Conservation (phyloP, 1,139 yeast genomes). For the Sugiyamaella paludigena region DNA sequence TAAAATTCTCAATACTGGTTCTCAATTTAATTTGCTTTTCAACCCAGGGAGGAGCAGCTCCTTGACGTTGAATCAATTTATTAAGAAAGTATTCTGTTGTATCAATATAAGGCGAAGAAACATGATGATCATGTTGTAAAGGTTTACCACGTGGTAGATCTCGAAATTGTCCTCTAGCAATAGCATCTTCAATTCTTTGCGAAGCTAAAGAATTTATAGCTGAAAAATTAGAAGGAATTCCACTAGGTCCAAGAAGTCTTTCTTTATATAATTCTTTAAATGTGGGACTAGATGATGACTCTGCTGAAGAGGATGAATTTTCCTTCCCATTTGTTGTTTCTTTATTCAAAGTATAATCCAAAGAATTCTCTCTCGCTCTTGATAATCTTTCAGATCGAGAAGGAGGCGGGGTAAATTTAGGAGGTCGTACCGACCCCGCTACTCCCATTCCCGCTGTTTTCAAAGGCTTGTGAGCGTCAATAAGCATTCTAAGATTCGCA, state of each 20-base stretch:
- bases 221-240: conserved; percentile 51
- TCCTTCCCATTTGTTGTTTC: conserved; percentile 21
- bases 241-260: conserved; percentile 57
- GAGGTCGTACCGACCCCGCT: conserved; percentile 18
- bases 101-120: conserved; percentile 49
- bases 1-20: conserved; percentile 45
- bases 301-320: conserved; percentile 23
- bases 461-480: conserved; percentile 56
- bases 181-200: conserved; percentile 68
- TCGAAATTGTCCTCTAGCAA: conserved; percentile 67
- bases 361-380: conserved; percentile 60
- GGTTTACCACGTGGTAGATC: conserved; percentile 67
- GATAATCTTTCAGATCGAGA: conserved; percentile 45
- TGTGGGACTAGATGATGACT: conserved; percentile 42
- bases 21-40: conserved; percentile 68
- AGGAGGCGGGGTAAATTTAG: conserved; percentile 19
- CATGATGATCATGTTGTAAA: conserved; percentile 43
- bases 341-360: conserved; percentile 60
- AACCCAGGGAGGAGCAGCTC: conserved; percentile 85
- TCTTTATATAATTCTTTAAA: conserved; percentile 65
- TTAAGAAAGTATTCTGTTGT: conserved; percentile 66
- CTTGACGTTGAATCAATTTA: conserved; percentile 70
- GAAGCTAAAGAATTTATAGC: conserved; percentile 68
- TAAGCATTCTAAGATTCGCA: conserved; percentile 58
- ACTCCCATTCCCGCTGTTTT: conserved; percentile 1